These are phyloP conservation scores for Paraphoma sp. DNA, from an alignment of 2,329 filamentous ascomycete species.

Conservation along the genomic window DNA sequence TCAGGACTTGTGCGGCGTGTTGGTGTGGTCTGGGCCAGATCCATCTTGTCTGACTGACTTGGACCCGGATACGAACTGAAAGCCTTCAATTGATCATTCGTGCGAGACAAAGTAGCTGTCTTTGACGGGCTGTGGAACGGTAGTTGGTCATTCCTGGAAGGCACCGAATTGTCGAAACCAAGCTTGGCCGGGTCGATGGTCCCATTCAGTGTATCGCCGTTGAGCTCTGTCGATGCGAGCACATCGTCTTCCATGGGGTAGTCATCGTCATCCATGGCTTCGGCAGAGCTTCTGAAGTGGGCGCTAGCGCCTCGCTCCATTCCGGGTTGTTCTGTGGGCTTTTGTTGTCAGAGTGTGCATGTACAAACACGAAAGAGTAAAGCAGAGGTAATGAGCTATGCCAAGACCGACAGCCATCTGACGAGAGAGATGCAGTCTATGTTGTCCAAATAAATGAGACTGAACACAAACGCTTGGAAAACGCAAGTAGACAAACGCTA, in stretches of 20 bases:
- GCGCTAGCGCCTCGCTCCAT: conserved; percentile 24
- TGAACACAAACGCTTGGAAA: too few species aligned
- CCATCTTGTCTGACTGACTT: conserved; percentile 32
- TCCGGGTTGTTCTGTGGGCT: conserved; percentile 3
- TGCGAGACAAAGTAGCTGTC: conserved; percentile 11
- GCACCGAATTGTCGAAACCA: conserved; percentile 15
- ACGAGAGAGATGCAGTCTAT: neutral
- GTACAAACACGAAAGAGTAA: neutral
- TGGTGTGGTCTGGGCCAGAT: conserved; percentile 18
- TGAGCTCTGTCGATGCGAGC: conserved; percentile 41
- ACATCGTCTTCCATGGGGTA: conserved; percentile 37
- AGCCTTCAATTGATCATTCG: conserved; percentile 3
- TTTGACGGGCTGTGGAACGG: conserved; percentile 34
- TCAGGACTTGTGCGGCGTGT: conserved; percentile 27
- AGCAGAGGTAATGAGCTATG: neutral
- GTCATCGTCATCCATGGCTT: conserved; percentile 37
- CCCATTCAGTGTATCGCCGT: conserved; percentile 27
- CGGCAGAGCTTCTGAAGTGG: conserved; percentile 11
- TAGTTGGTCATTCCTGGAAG: conserved; percentile 31
- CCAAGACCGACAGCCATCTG: neutral
- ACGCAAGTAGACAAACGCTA: too few species aligned
- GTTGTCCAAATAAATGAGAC: too few species aligned
- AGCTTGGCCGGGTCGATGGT: conserved; percentile 41
- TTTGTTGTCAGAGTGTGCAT: neutral
- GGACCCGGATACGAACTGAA: conserved; percentile 9